Evolutionary conservation across 176 grass and related monocot genomes (phyloP).

Genomic region (Zoysia japonica): DNA sequence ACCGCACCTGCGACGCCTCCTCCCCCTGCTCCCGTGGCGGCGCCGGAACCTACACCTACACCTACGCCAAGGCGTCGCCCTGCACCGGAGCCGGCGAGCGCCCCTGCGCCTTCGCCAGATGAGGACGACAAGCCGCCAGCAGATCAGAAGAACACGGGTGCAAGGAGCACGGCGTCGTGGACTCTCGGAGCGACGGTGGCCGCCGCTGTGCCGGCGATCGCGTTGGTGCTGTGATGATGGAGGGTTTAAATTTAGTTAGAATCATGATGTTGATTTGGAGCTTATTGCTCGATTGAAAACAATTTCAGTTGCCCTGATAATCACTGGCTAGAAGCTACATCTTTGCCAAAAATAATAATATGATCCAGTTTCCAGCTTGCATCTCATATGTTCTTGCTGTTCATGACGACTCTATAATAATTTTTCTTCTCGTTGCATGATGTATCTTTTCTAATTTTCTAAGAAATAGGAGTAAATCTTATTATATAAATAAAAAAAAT

Average conservation of each 20-base stretch:
- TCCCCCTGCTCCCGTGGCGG: not conserved
- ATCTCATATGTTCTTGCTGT: not conserved
- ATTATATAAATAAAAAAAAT: not conserved
- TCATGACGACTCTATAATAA: not conserved
- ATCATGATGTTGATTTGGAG: not conserved
- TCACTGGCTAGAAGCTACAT: not conserved
- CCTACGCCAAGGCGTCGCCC: slow-evolving; percentile 12
- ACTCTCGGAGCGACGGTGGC: slow-evolving; percentile 1
- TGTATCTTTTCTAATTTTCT: not conserved
- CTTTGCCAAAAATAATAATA: slow-evolving; percentile 30
- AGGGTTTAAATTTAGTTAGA: not conserved
- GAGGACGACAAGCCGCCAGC: not conserved
- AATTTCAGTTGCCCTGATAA: slow-evolving; percentile 17
- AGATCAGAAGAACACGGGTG: slow-evolving; percentile 27
- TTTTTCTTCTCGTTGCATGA: not conserved
- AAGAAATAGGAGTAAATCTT: too few relatives aligned
- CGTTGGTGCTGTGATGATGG: slow-evolving; percentile 23
- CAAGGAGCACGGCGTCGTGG: slow-evolving; percentile 28
- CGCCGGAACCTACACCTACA: not conserved
- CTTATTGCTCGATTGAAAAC: not conserved
- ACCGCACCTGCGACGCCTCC: not conserved
- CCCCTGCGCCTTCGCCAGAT: not conserved
- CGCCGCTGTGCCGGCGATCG: not conserved
- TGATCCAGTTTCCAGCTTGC: not conserved
- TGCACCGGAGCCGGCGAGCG: not conserved